Base-by-base conservation (phyloP, 768 basidiomycete species). In the Rhizopogon vinicolor region DNA sequence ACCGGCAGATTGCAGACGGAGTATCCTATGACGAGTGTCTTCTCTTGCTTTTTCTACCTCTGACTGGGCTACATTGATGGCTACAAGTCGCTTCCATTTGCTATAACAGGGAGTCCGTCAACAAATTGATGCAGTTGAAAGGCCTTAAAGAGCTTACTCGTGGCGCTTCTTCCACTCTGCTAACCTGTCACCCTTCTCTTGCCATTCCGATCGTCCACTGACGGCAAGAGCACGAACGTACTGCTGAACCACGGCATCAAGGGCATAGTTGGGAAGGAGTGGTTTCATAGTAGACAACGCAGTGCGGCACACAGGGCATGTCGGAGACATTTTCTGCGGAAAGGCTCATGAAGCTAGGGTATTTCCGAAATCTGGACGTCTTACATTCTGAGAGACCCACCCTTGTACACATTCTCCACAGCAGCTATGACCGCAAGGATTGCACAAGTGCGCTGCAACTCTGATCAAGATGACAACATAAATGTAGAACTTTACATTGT, bases 351-450 rank as follows among this genome's bases (percentile, higher is more conserved):
- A 48, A 56, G 37, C 19, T 29, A 49, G 33, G 25, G 46, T 33
- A 28, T 35, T 25, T 29, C 7, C 42, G 43, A 9, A 64, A 19
- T 12, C 44, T 19, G 14, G 3, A 19, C 41, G 12, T 39, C 78
- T 43, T 56, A 85, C 86, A 53, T 79, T 81, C 62, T 77, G 74
- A 41, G 63, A 61, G 51, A 82, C 71, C 87, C 87, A 90, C 54
- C 74, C 67, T 69, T 78, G 75, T 10, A 80, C 81, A 62, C 89
- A 91, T 41, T 80, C 76, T 7, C 84, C 89, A 55, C 89, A 91
- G 57, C 79, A 80, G 25, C 80, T 83, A 63, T 91, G 89, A 12
- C 89, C 89, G 61, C 89, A 91, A 2, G 88, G 86, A 62, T 83
- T 87, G 22, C 80, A 76, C 28, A 83, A 58, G 63, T 89, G 83